These are phyloP conservation scores for Lepiota venenata DNA, from an alignment of 768 basidiomycete species.

Conservation along the genomic window DNA sequence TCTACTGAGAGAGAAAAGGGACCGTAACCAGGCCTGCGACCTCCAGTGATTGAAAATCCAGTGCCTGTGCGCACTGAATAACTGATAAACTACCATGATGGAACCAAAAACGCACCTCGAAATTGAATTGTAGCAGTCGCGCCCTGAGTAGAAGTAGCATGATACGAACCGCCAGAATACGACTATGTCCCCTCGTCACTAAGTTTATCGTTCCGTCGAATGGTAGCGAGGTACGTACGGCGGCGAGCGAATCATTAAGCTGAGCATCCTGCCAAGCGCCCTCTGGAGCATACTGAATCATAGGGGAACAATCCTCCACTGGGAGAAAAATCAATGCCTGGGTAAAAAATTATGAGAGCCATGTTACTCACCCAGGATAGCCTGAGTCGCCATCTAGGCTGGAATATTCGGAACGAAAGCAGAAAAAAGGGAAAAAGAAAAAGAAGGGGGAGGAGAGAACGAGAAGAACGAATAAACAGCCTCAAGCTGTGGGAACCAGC, in stretches of 20 bases:
- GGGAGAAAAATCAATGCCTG: neutral
- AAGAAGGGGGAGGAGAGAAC: conserved; percentile 17
- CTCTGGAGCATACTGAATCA: conserved; percentile 46
- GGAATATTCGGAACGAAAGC: conserved; percentile 17
- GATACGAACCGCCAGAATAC: conserved; percentile 43
- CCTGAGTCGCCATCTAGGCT: conserved; percentile 49
- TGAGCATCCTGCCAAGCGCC: conserved; percentile 49
- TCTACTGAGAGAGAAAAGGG: conserved; percentile 43
- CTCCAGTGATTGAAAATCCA: conserved; percentile 51
- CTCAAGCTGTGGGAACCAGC: conserved; percentile 9
- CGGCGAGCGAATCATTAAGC: conserved; percentile 32
- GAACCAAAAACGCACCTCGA: conserved; percentile 32
- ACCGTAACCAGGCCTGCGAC: conserved; percentile 43
- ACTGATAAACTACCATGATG: neutral
- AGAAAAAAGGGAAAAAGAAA: conserved; percentile 17
- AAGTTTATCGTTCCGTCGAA: neutral
- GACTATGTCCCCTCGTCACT: conserved; percentile 23
- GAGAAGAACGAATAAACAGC: conserved; percentile 16
- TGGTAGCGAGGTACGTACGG: conserved; percentile 24
- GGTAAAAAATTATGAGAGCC: neutral
- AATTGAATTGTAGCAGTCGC: conserved; percentile 50
- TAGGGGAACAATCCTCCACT: conserved; percentile 59
- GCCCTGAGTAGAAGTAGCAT: conserved; percentile 38
- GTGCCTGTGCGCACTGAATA: conserved; percentile 31
- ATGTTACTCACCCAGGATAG: conserved; percentile 32